Percentiles rank a stretch among this genome's conserved stretches.
phyloP scores from a whole-genome alignment of 305 asterid genomes.

The Fraxinus nigra region DNA sequence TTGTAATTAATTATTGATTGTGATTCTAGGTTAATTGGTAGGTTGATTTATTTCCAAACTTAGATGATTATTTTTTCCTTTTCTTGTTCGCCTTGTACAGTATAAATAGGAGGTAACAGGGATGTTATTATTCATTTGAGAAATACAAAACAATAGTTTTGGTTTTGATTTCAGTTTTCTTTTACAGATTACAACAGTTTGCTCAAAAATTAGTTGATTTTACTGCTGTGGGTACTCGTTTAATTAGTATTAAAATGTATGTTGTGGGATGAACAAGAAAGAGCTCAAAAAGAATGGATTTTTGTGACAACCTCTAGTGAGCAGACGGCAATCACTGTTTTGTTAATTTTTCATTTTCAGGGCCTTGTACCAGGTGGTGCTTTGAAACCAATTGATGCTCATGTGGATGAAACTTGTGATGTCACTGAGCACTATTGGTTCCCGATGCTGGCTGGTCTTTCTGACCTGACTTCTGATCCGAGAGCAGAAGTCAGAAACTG shows the following conservation, averaged over 20 bases:
- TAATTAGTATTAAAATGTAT: not conserved
- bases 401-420: constrained; percentile 66
- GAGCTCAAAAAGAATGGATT: not conserved
- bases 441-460: constrained; percentile 99
- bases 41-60: not conserved
- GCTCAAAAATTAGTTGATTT: not conserved
- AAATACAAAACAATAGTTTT: not conserved
- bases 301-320: not conserved
- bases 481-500: constrained; percentile 94
- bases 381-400: constrained; percentile 70
- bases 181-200: not conserved
- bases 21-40: not conserved
- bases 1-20: not conserved
- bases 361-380: constrained; percentile 99
- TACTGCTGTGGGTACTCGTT: not conserved
- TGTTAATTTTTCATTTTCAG: constrained; percentile 44
- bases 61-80: not conserved
- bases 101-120: not conserved
- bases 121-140: not conserved
- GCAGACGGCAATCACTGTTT: constrained; percentile 19
- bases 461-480: constrained; percentile 97
- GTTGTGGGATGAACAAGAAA: not conserved
- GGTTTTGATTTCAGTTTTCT: not conserved
- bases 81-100: not conserved
- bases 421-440: constrained; percentile 99